Base-by-base conservation (phyloP, 2,329 filamentous ascomycete genomes). In the Daldinia sp. region DNA sequence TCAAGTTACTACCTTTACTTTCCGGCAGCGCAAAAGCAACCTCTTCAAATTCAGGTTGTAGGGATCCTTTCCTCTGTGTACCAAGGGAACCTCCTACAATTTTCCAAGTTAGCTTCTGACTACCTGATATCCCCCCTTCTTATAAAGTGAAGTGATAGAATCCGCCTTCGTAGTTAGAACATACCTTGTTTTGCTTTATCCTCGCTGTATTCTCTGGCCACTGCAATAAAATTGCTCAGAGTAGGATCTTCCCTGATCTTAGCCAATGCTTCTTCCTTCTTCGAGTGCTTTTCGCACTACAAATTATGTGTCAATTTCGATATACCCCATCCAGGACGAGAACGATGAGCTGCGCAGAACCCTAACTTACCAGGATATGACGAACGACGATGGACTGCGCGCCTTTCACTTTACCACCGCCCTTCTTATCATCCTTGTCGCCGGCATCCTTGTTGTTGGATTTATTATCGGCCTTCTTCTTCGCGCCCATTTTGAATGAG, bases 261-360 rank as follows among this genome's bases (percentile, higher is more conserved):
- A 63, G 86, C 86, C 15, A 93, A 78, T 0, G 92, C 92, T 77
- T 93, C 90, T 76, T 93, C 91, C 77, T 93, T 94, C 79, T 90
- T 93, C n/a, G 83, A 81, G 77, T 93, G 89, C 77, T 94, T 94
- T 77, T 90, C 90, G 74, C 92, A 94, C 82, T 90, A 15, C 10
- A 3, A 28, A 23, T 28, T 42, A 12, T 60, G 7, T 57, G 42
- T 65, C 6, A 65, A 50, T 48, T 35, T 35, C 48, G 2, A 26
- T 33, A 59, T 10, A n/a, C n/a, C n/a, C n/a, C n/a, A n/a, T 37
- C 1, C 4, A 50, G 4, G 26, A 35, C 39, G 35, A 33, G 41
- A 15, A 56, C 20, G 20, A 23, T 2, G 54, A 54, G 9, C 6
- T 35, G 9, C 7, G 33, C 9, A 35, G 12, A 59, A 42, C n/a